Conservation (phyloP, 495 filamentous ascomycete genomes). For the Aspergillus avenaceus region DNA sequence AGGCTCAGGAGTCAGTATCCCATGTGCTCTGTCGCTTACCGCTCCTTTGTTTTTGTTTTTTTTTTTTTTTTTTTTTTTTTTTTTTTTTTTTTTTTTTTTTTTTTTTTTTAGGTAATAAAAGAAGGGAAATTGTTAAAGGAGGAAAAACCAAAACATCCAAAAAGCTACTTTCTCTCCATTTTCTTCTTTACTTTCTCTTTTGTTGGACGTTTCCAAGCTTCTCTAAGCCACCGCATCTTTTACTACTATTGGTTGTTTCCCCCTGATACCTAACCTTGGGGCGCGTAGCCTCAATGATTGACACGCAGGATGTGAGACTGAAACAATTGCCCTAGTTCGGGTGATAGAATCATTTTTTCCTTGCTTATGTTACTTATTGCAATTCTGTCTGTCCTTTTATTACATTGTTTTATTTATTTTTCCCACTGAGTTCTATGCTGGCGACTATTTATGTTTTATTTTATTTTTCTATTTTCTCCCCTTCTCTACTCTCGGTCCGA, state of each 20-base stretch:
- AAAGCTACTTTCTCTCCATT: not conserved
- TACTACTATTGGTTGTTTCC: not conserved
- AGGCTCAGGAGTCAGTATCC: not conserved
- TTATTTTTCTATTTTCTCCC: not conserved
- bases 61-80: not conserved
- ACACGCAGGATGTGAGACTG: too few species aligned
- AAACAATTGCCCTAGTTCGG: too few species aligned
- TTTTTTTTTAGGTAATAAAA: too few species aligned
- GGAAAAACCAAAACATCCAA: too few species aligned
- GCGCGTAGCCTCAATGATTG: not conserved
- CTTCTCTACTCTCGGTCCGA: constrained; percentile 6
- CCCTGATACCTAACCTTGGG: not conserved
- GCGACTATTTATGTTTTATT: not conserved
- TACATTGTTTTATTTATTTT: not conserved
- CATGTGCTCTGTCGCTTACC: not conserved
- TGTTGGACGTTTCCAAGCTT: not conserved
- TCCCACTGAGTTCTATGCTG: not conserved
- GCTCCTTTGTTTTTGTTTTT: not conserved
- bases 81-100: not conserved
- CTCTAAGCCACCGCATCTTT: not conserved
- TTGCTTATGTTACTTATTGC: not conserved
- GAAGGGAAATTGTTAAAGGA: too few species aligned
- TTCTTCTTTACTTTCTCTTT: not conserved
- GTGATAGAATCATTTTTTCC: not conserved
- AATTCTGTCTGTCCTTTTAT: not conserved